Evolutionary conservation across 176 grass and related monocot species (phyloP), one percentile per base, ranked within the genome.

Genomic region (Microstegium vimineum): DNA sequence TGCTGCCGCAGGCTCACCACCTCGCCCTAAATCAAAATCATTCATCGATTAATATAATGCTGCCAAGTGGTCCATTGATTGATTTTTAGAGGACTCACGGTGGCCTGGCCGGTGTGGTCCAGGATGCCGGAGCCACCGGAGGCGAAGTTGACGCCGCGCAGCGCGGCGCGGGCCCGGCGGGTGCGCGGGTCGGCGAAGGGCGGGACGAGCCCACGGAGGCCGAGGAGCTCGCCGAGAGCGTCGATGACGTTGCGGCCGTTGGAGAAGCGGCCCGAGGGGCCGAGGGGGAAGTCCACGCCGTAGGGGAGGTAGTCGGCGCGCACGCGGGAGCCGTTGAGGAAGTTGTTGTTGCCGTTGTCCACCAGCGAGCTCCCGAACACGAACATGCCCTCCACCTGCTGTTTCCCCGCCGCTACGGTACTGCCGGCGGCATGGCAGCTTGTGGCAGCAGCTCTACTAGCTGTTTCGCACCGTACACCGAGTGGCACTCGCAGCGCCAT

Each of bases 271-370:
- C 91, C 91, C 0, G 91, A 80, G 27, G 87, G 78, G 4, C 91
- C 91, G 36, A 87, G 82, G 13, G 91, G 91, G 88, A 88, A 94
- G 79, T 94, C 91, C 30, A 94, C 86, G 79, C 91, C 91, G 79
- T 94, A 94, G 25, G 91, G 91, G 42, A 72, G 36, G 88, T 90
- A 94, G 85, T 94, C 82, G 10, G 91, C 91, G 69, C 91, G 82
- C 79, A 87, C 91, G 60, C 69, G 62, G 17, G 91, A 83, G 74
- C 67, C 73, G 35, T 74, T 83, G 37, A 94, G 60, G 79, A 86
- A 86, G 85, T 94, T 94, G 74, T 94, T 94, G 85, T 94, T 94
- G 54, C 91, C 91, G 74, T 86, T 94, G 85, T 94, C 91, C 74
- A 94, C 88, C 79, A 90, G 41, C 43, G 91, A 94, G 82, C 91